A percentile compares a stretch with the other conserved stretches of the same genome.
These are phyloP conservation scores for Melanogaster broomeanus DNA, from an alignment of 768 basidiomycete genomes.

Conservation along the genomic window DNA sequence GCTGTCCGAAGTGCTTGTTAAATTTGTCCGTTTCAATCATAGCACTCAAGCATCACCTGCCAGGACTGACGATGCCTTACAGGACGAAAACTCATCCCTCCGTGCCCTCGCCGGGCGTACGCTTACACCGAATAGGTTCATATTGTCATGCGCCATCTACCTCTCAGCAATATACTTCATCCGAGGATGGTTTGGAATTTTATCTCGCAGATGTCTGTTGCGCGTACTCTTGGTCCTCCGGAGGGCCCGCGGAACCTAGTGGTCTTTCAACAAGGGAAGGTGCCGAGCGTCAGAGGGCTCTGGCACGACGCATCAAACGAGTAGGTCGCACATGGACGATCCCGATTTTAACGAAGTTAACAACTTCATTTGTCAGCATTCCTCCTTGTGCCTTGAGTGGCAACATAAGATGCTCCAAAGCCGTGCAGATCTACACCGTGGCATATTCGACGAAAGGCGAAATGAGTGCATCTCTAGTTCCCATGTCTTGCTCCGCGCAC, in stretches of 20 bases:
- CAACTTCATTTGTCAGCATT: slow-evolving; percentile 5
- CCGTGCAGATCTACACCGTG: slow-evolving; percentile 2
- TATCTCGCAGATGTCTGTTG: fast-evolving
- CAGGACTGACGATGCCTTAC: neutral
- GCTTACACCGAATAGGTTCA: too few relatives aligned
- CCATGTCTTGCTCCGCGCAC: neutral
- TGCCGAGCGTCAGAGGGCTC: neutral
- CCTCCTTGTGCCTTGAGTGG: slow-evolving; percentile 1
- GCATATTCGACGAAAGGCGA: slow-evolving; percentile 1
- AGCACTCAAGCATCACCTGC: neutral
- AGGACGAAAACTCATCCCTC: neutral
- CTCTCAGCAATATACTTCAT: too few relatives aligned
- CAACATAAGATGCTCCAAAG: neutral
- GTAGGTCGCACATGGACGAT: neutral
- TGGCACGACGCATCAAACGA: neutral
- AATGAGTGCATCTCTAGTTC: slow-evolving; percentile 2
- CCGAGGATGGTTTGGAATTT: too few relatives aligned
- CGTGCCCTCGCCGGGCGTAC: too few relatives aligned
- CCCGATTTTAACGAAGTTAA: neutral
- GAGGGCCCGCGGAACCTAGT: neutral
- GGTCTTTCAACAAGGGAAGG: neutral
- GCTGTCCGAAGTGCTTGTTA: slow-evolving; percentile 4
- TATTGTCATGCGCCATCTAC: too few relatives aligned
- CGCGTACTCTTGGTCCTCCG: neutral
- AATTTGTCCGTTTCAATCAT: slow-evolving; percentile 6